A percentile compares a stretch with the other conserved stretches of the same genome.
These are phyloP conservation scores for Marchantia polymorpha DNA, from an alignment of 225 moss, liverwort and hornwort genomes.

Conservation along the genomic window DNA sequence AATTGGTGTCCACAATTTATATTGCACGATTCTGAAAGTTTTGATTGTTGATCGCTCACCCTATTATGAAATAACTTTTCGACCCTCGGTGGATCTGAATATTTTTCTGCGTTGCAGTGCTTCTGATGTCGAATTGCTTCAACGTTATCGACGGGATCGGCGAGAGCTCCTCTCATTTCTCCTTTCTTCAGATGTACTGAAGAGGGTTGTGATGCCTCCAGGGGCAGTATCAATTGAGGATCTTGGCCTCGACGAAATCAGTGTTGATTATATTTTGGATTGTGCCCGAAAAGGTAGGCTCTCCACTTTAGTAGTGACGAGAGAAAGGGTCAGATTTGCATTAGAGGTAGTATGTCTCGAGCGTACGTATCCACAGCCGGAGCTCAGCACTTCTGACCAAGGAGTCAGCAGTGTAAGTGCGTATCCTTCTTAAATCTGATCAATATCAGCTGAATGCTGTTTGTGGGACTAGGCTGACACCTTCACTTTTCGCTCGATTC, in stretches of 20 bases:
- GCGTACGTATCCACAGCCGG: too few species aligned
- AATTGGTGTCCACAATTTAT: neutral
- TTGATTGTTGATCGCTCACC: neutral
- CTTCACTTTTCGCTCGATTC: neutral
- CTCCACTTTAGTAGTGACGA: too few species aligned
- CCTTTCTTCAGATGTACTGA: conserved; percentile 80
- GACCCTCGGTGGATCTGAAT: neutral
- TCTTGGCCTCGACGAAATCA: conserved; percentile 88
- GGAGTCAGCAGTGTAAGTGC: neutral
- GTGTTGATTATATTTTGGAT: conserved; percentile 88
- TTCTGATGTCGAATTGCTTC: conserved; percentile 72
- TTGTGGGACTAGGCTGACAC: neutral
- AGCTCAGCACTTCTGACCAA: too few species aligned
- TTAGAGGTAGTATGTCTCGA: too few species aligned
- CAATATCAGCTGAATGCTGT: neutral
- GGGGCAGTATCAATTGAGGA: conserved; percentile 92
- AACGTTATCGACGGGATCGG: conserved; percentile 88
- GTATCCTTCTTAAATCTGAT: neutral
- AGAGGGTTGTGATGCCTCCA: conserved; percentile 97
- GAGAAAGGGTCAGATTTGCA: too few species aligned
- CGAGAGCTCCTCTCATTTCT: conserved; percentile 83
- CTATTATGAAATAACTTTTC: neutral
- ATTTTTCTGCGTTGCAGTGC: conserved; percentile 31
- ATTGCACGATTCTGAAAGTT: neutral
- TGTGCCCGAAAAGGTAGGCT: conserved; percentile 70